Evolutionary conservation across 2,329 filamentous ascomycete genomes (phyloP).

Genomic region (Chaetomiaceae sp.): DNA sequence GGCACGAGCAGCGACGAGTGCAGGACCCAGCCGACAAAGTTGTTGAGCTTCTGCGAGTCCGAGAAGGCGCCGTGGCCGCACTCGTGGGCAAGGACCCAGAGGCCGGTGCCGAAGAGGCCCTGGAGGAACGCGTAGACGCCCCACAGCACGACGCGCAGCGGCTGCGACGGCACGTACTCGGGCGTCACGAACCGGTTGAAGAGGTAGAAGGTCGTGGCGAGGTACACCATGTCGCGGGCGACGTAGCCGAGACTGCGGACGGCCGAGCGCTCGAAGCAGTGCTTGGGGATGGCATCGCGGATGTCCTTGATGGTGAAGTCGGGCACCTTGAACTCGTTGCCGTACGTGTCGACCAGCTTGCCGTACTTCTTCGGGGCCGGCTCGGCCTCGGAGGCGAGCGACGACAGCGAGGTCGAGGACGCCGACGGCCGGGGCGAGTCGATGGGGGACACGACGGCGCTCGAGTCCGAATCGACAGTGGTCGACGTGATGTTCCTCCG

Average conservation of each 20-base stretch:
- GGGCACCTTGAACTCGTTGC: conserved; percentile 89
- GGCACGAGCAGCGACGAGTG: conserved; percentile 56
- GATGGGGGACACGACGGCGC: conserved; percentile 52
- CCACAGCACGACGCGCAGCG: conserved; percentile 62
- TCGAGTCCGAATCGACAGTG: conserved; percentile 45
- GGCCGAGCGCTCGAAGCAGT: conserved; percentile 89
- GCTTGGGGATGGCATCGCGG: conserved; percentile 91
- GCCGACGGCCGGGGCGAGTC: conserved; percentile 60
- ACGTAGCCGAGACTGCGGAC: conserved; percentile 75
- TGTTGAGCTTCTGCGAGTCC: conserved; percentile 83
- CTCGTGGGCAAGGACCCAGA: conserved; percentile 97
- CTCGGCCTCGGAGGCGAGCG: conserved; percentile 64
- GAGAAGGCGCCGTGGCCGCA: conserved; percentile 98
- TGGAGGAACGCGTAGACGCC: conserved; percentile 71
- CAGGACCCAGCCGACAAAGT: conserved; percentile 82
- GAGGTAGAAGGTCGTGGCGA: conserved; percentile 76
- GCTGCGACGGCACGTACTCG: conserved; percentile 68
- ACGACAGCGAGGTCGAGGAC: conserved; percentile 90
- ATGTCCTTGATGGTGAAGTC: conserved; percentile 98
- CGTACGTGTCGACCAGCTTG: conserved; percentile 83
- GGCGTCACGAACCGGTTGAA: conserved; percentile 89
- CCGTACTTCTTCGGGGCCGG: conserved; percentile 44
- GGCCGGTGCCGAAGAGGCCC: conserved; percentile 85
- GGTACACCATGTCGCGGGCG: conserved; percentile 67
- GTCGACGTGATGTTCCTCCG: conserved; percentile 45